Evolutionary conservation across 371 early-diverging fungal genomes (phyloP).

Genomic region (Umbelopsis sp.): DNA sequence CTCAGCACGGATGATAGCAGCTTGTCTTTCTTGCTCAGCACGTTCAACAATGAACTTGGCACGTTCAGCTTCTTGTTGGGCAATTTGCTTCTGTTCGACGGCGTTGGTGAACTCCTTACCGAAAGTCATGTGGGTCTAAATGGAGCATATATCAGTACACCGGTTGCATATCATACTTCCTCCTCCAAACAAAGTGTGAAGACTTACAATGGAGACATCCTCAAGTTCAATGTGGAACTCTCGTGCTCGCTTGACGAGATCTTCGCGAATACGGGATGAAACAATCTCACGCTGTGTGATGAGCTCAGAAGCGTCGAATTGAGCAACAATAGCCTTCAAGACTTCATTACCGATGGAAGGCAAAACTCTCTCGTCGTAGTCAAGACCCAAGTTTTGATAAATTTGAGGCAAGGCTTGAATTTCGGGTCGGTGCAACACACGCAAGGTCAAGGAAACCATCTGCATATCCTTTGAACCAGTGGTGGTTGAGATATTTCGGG

Average conservation of each 20-base stretch:
- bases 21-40: constrained; percentile 98
- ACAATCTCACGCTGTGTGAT: constrained; percentile 99
- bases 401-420: constrained; percentile 75
- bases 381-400: constrained; percentile 91
- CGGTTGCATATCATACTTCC: neutral
- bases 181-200: neutral
- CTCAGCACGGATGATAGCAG: constrained; percentile 97
- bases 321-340: constrained; percentile 97
- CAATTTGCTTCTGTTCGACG: constrained; percentile 92
- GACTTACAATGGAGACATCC: constrained; percentile 94
- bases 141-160: neutral
- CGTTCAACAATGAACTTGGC: constrained; percentile 91
- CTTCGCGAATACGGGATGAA: constrained; percentile 92
- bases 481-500: constrained; percentile 96
- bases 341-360: constrained; percentile 99
- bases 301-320: constrained; percentile 96
- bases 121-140: constrained; percentile 93
- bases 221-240: constrained; percentile 96
- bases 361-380: constrained; percentile 97
- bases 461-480: constrained; percentile 91
- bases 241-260: constrained; percentile 89
- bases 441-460: constrained; percentile 90
- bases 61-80: constrained; percentile 97
- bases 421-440: constrained; percentile 96
- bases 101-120: constrained; percentile 96